Evolutionary conservation across 371 early-diverging fungal species (phyloP), one percentile per base, ranked within the genome.

Genomic region (Mucor irregularis): DNA sequence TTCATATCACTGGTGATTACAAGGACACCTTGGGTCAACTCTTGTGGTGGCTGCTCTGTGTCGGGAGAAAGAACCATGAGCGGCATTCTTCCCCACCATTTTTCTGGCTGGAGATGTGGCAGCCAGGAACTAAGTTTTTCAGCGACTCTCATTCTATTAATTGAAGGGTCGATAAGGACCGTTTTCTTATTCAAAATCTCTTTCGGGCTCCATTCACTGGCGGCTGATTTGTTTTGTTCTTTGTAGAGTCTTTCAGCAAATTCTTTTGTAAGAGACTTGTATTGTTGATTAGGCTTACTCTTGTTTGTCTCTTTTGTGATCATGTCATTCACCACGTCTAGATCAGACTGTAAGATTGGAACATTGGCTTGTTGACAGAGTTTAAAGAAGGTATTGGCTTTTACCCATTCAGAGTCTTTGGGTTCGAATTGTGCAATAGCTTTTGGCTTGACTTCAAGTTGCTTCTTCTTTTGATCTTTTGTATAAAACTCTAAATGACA

Each of bases 11-110:
- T 28, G 0, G 33, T 30, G 24, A 69, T 33, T 1, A 66, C 37
- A 4, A 69, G 13, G 3, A 69, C 56, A 5, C 53, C 69, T 11
- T 37, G 44, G 2, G 49, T 48, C n/a, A 33, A 10, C 11, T 54
- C 55, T 37, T 39, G 42, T 5, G 46, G 34, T 0, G 45, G 51
- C 8, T 33, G n/a, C 11, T 52, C 38, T 19, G 37, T n/a, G 3
- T 34, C 26, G 1, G 60, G 21, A 17, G 70, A 50, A 17, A 76
- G 44, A 1, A 71, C 17, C 30, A 76, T 25, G 2, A 61, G n/a
- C 0, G 74, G 74, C 22, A 73, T 31, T 43, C 63, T 73, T 16
- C 64, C 60, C 74, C 74, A 73, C 77, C 77, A 76, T 13, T 16
- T 53, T 8, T 66, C 44, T 5, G 77, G 74, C n/a, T 64, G 38